Conservation (phyloP, 2,329 filamentous ascomycete genomes). For the Clonostachys byssicola region DNA sequence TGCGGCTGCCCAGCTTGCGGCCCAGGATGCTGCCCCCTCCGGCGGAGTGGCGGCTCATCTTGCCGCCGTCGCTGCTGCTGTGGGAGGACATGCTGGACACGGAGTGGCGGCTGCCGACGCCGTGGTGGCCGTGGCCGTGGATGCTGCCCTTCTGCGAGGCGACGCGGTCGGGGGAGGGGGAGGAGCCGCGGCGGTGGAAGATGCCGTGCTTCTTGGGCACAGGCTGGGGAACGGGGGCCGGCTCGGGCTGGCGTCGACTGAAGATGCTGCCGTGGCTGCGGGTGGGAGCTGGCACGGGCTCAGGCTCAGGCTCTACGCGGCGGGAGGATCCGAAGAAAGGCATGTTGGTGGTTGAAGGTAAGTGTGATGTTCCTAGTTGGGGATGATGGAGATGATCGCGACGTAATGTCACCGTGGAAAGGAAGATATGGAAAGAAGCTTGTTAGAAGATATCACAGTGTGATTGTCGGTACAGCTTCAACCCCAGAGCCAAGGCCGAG, state of each 20-base stretch:
- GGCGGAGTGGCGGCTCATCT: background rate
- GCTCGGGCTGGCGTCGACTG: background rate
- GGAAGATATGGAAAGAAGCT: too few relatives aligned
- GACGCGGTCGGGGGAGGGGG: constrained; percentile 13
- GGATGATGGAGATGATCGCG: too few relatives aligned
- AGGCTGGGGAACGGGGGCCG: background rate
- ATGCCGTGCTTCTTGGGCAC: constrained; percentile 25
- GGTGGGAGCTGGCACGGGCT: background rate
- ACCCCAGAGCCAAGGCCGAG: too few relatives aligned
- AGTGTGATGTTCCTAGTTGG: too few relatives aligned
- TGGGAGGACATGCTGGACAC: constrained; percentile 6
- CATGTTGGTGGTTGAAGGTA: constrained; percentile 5
- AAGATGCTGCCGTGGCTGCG: constrained; percentile 4
- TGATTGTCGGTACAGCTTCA: too few relatives aligned
- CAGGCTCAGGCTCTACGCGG: constrained; percentile 2
- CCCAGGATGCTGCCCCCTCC: constrained; percentile 29
- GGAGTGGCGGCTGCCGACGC: background rate
- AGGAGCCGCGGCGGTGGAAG: constrained; percentile 22
- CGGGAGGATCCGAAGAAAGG: constrained; percentile 12
- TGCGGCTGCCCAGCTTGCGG: constrained; percentile 38
- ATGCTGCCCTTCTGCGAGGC: constrained; percentile 5
- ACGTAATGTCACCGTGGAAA: too few relatives aligned
- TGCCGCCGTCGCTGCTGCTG: constrained; percentile 12
- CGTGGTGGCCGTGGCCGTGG: background rate
- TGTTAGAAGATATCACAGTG: too few relatives aligned